phyloP scores from a whole-genome alignment of 1,284 basidiomycete species.

The Mrakiaceae sp. region DNA sequence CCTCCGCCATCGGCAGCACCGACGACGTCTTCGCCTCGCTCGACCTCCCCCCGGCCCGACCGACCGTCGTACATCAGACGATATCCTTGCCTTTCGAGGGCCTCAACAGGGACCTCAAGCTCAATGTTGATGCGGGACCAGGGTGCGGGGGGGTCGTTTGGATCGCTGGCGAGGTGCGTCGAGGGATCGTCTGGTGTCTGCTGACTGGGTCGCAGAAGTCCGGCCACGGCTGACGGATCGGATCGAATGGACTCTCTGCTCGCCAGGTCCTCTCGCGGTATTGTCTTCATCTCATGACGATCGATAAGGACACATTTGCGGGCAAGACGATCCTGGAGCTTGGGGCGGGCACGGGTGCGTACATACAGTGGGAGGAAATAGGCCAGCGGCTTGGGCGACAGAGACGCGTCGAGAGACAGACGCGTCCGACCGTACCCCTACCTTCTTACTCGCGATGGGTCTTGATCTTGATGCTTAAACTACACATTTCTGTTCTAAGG shows the following conservation, averaged over 20 bases:
- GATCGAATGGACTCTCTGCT: neutral
- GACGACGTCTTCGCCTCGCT: neutral
- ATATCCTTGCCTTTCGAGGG: neutral
- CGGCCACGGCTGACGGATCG: neutral
- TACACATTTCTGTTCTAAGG: too few relatives aligned
- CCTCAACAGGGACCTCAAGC: neutral
- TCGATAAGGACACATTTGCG: slow-evolving; percentile 9
- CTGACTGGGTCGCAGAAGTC: neutral
- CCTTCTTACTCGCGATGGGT: too few relatives aligned
- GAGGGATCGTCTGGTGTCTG: neutral
- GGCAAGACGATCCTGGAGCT: slow-evolving; percentile 19
- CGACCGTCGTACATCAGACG: slow-evolving; percentile 12
- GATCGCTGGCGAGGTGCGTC: slow-evolving; percentile 12
- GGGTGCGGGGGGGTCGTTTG: slow-evolving; percentile 16
- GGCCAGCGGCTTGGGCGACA: too few relatives aligned
- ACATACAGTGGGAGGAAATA: too few relatives aligned
- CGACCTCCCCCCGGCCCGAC: neutral
- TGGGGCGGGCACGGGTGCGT: slow-evolving; percentile 19
- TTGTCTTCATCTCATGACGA: slow-evolving; percentile 11
- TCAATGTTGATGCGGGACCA: slow-evolving; percentile 10
- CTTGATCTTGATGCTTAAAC: too few relatives aligned
- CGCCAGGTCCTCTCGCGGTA: slow-evolving; percentile 18
- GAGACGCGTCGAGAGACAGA: too few relatives aligned
- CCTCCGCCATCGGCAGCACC: neutral
- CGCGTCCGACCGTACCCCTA: too few relatives aligned